phyloP scores from a whole-genome alignment of 2,329 filamentous ascomycete genomes.

The Chaetomiaceae sp. region DNA sequence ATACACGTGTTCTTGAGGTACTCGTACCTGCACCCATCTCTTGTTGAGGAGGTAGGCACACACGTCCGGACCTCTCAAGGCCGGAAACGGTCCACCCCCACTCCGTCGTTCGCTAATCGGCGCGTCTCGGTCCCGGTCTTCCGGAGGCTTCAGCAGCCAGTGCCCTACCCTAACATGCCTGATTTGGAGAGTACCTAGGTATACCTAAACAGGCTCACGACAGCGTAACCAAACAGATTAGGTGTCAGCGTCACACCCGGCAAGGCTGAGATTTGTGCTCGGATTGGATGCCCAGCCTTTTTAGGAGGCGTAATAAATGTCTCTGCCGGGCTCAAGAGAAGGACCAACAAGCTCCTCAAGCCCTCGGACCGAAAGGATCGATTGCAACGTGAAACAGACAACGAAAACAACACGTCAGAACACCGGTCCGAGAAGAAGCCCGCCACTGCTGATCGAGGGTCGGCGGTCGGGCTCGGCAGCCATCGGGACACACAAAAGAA shows the following conservation, averaged over 20 bases:
- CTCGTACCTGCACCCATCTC: no score
- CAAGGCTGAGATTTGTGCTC: not conserved
- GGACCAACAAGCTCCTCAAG: no score
- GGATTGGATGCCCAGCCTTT: not conserved
- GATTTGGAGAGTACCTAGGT: no score
- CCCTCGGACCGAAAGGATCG: constrained; percentile 2
- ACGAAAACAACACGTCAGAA: not conserved
- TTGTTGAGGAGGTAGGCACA: no score
- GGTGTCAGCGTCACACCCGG: not conserved
- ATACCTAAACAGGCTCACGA: no score
- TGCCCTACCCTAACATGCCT: no score
- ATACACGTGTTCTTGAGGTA: no score
- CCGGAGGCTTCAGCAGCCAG: no score
- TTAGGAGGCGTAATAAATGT: not conserved
- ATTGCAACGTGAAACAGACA: constrained; percentile 5
- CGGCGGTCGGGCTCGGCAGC: not conserved
- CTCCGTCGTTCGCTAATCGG: no score
- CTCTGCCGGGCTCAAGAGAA: not conserved
- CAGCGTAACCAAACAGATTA: not conserved
- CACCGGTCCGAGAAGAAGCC: constrained; percentile 10
- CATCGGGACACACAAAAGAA: not conserved
- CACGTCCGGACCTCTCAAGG: no score
- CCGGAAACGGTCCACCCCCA: no score
- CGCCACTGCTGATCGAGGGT: not conserved
- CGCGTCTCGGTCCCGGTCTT: no score